Evolutionary conservation across 805 yeast species (phyloP).

Genomic region (Candida ovalis): DNA sequence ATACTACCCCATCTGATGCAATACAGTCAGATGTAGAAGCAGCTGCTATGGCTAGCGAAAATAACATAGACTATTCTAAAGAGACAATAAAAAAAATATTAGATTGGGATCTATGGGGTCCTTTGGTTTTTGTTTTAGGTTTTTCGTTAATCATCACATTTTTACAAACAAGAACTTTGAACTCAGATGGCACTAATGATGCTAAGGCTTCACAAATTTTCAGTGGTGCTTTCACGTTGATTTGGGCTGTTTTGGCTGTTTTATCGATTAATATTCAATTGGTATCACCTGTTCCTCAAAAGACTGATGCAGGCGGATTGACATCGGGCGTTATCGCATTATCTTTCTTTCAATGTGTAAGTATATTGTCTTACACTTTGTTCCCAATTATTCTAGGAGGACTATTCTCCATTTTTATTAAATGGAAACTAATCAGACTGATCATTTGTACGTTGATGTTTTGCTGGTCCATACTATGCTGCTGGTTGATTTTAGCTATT

Average conservation of each 20-base stretch:
- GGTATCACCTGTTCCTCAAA: slow-evolving; percentile 42
- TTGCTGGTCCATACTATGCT: slow-evolving; percentile 51
- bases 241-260: slow-evolving; percentile 47
- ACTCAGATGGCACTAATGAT: slow-evolving; percentile 22
- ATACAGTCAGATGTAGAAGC: slow-evolving; percentile 14
- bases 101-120: slow-evolving; percentile 67
- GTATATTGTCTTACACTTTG: slow-evolving; percentile 53
- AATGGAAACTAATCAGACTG: slow-evolving; percentile 41
- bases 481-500: slow-evolving; percentile 48
- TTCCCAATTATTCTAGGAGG: slow-evolving; percentile 53
- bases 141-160: slow-evolving; percentile 48
- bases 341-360: slow-evolving; percentile 51
- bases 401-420: slow-evolving; percentile 39
- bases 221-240: slow-evolving; percentile 49
- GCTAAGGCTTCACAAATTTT: slow-evolving; percentile 44
- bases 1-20: slow-evolving; percentile 12
- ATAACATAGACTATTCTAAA: slow-evolving; percentile 31
- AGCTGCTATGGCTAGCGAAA: slow-evolving; percentile 11
- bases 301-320: slow-evolving; percentile 23
- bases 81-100: slow-evolving; percentile 35
- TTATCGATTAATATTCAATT: slow-evolving; percentile 52
- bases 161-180: slow-evolving; percentile 32
- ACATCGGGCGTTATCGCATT: slow-evolving; percentile 36
- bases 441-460: slow-evolving; percentile 38
- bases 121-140: slow-evolving; percentile 46